These are phyloP conservation scores for Medicago ruthenica DNA, from an alignment of 306 rosid species.

Conservation along the genomic window DNA sequence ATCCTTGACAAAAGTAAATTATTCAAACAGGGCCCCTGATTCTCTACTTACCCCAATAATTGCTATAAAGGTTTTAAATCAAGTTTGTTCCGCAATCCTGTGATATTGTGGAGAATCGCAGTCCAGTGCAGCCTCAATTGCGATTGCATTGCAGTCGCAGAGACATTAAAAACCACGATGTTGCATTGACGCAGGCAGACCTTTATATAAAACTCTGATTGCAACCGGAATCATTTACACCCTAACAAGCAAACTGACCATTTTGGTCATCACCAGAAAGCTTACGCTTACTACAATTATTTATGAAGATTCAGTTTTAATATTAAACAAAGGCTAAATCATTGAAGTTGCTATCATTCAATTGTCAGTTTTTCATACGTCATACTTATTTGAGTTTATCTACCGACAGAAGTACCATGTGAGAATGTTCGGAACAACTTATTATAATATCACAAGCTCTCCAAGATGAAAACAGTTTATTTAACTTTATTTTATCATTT, in stretches of 20 bases:
- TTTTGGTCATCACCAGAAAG: not conserved
- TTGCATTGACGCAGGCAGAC: not conserved
- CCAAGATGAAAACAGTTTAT: no score
- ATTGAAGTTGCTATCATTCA: no score
- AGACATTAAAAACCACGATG: not conserved
- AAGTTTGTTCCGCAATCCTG: not conserved
- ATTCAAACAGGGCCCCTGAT: not conserved
- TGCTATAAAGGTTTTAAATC: not conserved
- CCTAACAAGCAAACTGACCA: slow-evolving; percentile 3
- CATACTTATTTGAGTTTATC: no score
- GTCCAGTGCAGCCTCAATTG: not conserved
- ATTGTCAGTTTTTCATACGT: no score
- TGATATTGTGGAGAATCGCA: not conserved
- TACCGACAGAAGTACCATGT: no score
- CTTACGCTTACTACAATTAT: not conserved
- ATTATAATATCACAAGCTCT: no score
- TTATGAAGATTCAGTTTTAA: slow-evolving; percentile 1
- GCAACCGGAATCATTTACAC: not conserved
- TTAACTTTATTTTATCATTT: no score
- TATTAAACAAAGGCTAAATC: slow-evolving; percentile 1
- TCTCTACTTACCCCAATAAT: slow-evolving; percentile 1
- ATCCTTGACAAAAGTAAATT: not conserved
- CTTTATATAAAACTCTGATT: not conserved
- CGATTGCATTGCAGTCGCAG: not conserved
- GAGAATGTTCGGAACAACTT: no score